Evolutionary conservation across 805 yeast genomes (phyloP), one percentile per base, ranked within the genome.

Genomic region (Jamesozyma piceae): DNA sequence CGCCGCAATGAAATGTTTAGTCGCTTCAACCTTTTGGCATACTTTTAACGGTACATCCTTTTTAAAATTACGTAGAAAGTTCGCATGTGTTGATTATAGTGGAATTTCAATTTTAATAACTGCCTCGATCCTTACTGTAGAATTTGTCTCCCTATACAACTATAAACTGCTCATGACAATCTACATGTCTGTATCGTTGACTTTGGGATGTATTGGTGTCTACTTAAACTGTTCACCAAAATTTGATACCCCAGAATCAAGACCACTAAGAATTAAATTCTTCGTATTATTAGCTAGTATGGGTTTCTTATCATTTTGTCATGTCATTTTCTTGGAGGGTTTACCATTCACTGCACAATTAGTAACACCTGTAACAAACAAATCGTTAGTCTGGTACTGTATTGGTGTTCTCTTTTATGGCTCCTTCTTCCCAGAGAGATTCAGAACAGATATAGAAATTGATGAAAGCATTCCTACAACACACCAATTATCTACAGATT

Each of bases 31-130:
- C 2, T 65, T 81, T 34, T 90, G 97, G 97, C 98, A 90, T 63
- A 84, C 97, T 3, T 89, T 87, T 63, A 77, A 82, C 45, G 80
- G 87, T 47, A 83, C 87, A 49, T 77, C 90, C 15, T 72, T 73
- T 39, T 62, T 82, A 36, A 54, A 67, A 18, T 60, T 78, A 48
- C 74, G 95, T 58, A 72, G 79, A 49, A 74, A 77, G 41, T 86
- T 84, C 64, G 96, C 96, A 0, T 92, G 98, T 62, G 78, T 89
- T 35, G 98, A 90, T 66, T 90, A 90, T 63, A 82, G 95, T 5
- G 98, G 98, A 2, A 90, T 90, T 51, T 87, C 97, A 0, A 73
- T 88, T 13, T 67, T 92, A 49, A 89, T 90, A 52, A 82, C 95
- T 0, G 90, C 95, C 14, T 84, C 95, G 2, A 82, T 92, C 37